A percentile compares a stretch with the other conserved stretches of the same genome.
Conservation (phyloP, 495 filamentous ascomycete genomes). For the Symbiotaphrina buchneri region DNA sequence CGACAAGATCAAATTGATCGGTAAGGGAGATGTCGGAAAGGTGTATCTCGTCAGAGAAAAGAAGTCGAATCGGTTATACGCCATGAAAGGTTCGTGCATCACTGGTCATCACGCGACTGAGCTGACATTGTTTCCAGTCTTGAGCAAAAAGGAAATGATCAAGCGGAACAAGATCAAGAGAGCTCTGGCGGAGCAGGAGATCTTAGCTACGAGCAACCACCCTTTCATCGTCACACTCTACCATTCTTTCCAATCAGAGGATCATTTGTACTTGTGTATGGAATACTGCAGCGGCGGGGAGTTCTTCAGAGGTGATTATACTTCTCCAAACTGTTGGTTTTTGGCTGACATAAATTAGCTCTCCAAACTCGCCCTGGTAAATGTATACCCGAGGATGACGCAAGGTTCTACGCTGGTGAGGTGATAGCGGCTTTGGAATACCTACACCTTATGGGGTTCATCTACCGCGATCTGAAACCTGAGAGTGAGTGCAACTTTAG, state of each 20-base stretch:
- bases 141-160: slow-evolving; percentile 99
- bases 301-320: slow-evolving; percentile 52
- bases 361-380: slow-evolving; percentile 93
- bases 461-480: slow-evolving; percentile 93
- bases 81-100: slow-evolving; percentile 71
- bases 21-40: slow-evolving; percentile 96
- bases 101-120: not conserved
- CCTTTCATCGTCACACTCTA: slow-evolving; percentile 97
- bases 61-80: slow-evolving; percentile 84
- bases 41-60: slow-evolving; percentile 95
- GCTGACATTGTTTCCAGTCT: slow-evolving; percentile 28
- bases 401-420: slow-evolving; percentile 91
- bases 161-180: slow-evolving; percentile 99
- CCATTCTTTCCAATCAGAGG: slow-evolving; percentile 96
- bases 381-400: slow-evolving; percentile 90
- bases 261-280: slow-evolving; percentile 97
- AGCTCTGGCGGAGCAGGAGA: slow-evolving; percentile 92
- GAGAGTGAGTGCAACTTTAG: slow-evolving; percentile 45
- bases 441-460: slow-evolving; percentile 97
- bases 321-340: not conserved
- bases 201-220: slow-evolving; percentile 93
- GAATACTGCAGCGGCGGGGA: slow-evolving; percentile 98
- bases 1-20: slow-evolving; percentile 98
- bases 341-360: slow-evolving; percentile 23
- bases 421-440: slow-evolving; percentile 97